Conservation (phyloP, 768 basidiomycete species). For the Tremella mesenterica region DNA sequence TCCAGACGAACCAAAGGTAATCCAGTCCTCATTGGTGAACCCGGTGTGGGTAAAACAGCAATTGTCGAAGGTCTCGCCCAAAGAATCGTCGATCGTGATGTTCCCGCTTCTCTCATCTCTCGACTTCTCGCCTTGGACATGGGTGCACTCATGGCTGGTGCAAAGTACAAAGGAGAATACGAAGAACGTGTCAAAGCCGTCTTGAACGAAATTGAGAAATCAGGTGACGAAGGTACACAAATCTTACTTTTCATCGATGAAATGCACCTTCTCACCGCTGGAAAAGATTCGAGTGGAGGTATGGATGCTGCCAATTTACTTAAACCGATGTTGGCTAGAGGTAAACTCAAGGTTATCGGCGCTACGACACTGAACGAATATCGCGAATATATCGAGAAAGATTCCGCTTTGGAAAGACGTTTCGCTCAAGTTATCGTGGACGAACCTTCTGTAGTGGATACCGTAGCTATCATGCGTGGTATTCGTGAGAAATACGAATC, state of each 20-base stretch:
- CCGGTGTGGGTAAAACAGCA: constrained; percentile 84
- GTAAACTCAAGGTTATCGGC: constrained; percentile 61
- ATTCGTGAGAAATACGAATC: constrained; percentile 91
- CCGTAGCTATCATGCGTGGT: constrained; percentile 87
- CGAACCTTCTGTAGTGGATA: constrained; percentile 78
- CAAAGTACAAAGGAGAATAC: constrained; percentile 81
- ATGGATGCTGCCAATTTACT: constrained; percentile 88
- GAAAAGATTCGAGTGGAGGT: constrained; percentile 60
- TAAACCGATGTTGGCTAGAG: constrained; percentile 70
- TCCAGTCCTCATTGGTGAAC: constrained; percentile 88
- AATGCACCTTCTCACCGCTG: constrained; percentile 81
- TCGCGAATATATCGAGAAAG: constrained; percentile 54
- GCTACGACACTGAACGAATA: constrained; percentile 91
- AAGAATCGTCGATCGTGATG: constrained; percentile 83
- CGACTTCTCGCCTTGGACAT: constrained; percentile 64
- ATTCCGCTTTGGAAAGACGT: constrained; percentile 79
- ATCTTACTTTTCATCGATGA: constrained; percentile 95
- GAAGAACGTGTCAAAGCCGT: constrained; percentile 92
- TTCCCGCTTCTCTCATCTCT: constrained; percentile 42
- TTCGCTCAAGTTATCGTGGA: constrained; percentile 90
- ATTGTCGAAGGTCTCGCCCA: constrained; percentile 93
- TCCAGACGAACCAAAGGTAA: constrained; percentile 84
- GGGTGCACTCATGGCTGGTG: constrained; percentile 62
- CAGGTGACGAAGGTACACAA: constrained; percentile 62
- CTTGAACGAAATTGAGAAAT: constrained; percentile 85